Percentiles rank a stretch among this genome's conserved stretches.
Evolutionary conservation across 2,329 filamentous ascomycete species (phyloP).

Genomic region (Taxawa tesnikishii): DNA sequence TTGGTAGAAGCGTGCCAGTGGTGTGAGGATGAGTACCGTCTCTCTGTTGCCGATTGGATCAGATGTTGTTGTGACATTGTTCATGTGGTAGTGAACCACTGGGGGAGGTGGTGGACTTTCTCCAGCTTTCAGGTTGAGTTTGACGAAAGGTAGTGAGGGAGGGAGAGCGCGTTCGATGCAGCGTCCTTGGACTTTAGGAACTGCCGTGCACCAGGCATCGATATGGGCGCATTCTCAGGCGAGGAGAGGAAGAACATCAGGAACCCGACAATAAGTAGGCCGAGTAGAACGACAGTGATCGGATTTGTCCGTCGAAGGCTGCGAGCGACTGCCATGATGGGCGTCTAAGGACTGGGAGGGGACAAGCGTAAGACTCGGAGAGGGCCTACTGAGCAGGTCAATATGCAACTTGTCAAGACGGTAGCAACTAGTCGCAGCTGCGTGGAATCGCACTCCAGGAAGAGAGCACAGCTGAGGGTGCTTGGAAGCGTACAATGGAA

Average conservation of each 20-base stretch:
- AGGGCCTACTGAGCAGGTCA: too few species aligned
- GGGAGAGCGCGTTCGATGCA: slow-evolving; percentile 59
- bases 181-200: slow-evolving; percentile 39
- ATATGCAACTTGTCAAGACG: too few species aligned
- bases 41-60: slow-evolving; percentile 70
- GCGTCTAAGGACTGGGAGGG: neutral
- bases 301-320: slow-evolving; percentile 68
- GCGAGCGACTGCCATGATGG: slow-evolving; percentile 47
- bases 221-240: slow-evolving; percentile 26
- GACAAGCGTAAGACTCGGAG: too few species aligned
- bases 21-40: slow-evolving; percentile 81
- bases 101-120: slow-evolving; percentile 57
- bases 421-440: too few species aligned
- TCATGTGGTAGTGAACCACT: slow-evolving; percentile 86
- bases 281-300: slow-evolving; percentile 60
- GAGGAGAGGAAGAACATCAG: slow-evolving; percentile 35
- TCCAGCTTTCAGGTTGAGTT: slow-evolving; percentile 44
- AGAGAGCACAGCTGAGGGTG: too few species aligned
- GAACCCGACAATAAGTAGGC: slow-evolving; percentile 53
- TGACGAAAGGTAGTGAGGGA: slow-evolving; percentile 65
- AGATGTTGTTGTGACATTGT: slow-evolving; percentile 75
- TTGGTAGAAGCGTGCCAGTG: slow-evolving; percentile 85
- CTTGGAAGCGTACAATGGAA: too few species aligned
- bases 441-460: too few species aligned
- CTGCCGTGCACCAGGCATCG: slow-evolving; percentile 32